Conservation (phyloP, 495 filamentous ascomycete genomes). For the Aspergillus haitiensis region DNA sequence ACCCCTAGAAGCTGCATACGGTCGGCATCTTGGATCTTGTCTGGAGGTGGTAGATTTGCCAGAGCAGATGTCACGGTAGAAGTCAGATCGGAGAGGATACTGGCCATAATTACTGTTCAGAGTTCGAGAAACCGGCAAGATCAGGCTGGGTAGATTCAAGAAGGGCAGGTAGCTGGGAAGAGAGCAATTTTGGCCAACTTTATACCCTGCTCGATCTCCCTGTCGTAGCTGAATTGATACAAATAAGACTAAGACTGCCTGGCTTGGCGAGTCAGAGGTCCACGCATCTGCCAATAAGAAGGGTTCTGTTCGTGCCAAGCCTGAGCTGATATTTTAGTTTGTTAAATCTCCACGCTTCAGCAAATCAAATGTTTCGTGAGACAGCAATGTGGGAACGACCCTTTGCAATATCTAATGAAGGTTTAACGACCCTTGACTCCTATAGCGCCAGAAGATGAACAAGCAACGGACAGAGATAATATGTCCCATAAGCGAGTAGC, state of each 20-base stretch:
- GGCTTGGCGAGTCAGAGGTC: neutral
- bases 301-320: neutral
- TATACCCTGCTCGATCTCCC: neutral
- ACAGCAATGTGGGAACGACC: neutral
- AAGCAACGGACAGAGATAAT: too few relatives aligned
- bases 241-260: neutral
- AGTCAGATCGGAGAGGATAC: slow-evolving; percentile 2
- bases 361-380: neutral
- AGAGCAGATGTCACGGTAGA: slow-evolving; percentile 11
- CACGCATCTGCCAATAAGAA: neutral
- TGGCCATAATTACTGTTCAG: slow-evolving; percentile 1
- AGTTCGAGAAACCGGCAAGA: neutral
- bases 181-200: neutral
- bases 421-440: too few relatives aligned
- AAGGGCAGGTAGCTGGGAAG: neutral
- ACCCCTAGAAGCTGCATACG: slow-evolving; percentile 11
- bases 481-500: too few relatives aligned
- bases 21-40: slow-evolving; percentile 13
- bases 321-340: neutral
- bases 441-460: too few relatives aligned
- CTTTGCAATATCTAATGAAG: neutral
- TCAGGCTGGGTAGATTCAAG: neutral
- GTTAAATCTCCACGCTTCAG: neutral
- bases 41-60: slow-evolving; percentile 10
- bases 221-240: neutral